phyloP scores from a whole-genome alignment of 2,329 filamentous ascomycete species.

The Aspergillus texensis region DNA sequence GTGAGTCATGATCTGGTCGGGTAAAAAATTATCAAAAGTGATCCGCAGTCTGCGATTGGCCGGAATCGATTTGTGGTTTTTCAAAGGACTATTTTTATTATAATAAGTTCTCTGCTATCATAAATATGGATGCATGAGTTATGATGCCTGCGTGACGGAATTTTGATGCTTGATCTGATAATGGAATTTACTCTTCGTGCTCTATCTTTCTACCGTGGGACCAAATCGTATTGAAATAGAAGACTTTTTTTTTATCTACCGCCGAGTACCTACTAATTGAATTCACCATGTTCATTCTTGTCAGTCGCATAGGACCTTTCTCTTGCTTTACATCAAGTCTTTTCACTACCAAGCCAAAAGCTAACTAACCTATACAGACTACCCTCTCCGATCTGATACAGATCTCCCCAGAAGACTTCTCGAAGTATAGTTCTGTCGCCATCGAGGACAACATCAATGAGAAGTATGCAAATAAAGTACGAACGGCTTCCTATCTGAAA shows the following conservation, averaged over 20 bases:
- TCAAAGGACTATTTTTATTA: neutral
- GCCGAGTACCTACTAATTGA: slow-evolving; percentile 1
- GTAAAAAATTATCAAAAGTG: slow-evolving; percentile 21
- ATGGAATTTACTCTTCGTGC: slow-evolving; percentile 19
- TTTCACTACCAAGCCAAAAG: neutral
- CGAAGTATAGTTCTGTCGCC: slow-evolving; percentile 75
- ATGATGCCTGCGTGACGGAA: slow-evolving; percentile 1
- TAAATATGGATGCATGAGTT: slow-evolving; percentile 2
- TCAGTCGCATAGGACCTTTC: slow-evolving; percentile 36
- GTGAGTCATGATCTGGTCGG: slow-evolving; percentile 7
- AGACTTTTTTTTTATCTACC: slow-evolving; percentile 6
- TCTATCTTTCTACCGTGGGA: slow-evolving; percentile 10
- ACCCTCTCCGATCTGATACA: slow-evolving; percentile 94
- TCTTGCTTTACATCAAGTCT: neutral
- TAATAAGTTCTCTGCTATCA: slow-evolving; percentile 9
- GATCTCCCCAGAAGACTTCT: slow-evolving; percentile 85
- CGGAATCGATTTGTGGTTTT: slow-evolving; percentile 6
- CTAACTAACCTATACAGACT: slow-evolving; percentile 59
- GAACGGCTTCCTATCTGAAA: neutral
- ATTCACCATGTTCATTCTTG: slow-evolving; percentile 53
- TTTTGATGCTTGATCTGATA: slow-evolving; percentile 11
- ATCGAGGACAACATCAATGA: slow-evolving; percentile 96
- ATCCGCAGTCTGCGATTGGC: slow-evolving; percentile 26
- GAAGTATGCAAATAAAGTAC: slow-evolving; percentile 91
- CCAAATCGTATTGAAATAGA: slow-evolving; percentile 14